These are phyloP conservation scores for Penicillium sp. DNA, from an alignment of 2,329 filamentous ascomycete genomes.

Conservation along the genomic window DNA sequence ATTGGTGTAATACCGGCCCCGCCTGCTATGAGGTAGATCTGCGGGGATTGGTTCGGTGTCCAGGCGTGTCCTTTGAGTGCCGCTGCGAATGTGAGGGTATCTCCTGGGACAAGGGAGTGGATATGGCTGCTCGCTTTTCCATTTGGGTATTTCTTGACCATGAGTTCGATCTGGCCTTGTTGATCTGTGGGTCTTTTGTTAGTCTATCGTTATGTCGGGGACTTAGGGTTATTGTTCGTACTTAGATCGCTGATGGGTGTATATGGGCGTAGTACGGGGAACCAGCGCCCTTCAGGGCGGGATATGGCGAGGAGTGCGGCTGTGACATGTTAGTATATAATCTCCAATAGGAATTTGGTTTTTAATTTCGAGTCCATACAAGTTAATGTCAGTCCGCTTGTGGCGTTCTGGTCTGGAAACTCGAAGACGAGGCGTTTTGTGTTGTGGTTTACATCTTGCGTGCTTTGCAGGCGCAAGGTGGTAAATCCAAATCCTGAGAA, in stretches of 20 bases:
- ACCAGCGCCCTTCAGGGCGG: slow-evolving; percentile 55
- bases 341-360: not conserved
- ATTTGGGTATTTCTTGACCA: slow-evolving; percentile 67
- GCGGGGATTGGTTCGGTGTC: slow-evolving; percentile 49
- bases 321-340: slow-evolving; percentile 19
- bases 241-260: slow-evolving; percentile 59
- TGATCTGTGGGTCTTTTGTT: slow-evolving; percentile 43
- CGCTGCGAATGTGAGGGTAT: slow-evolving; percentile 57
- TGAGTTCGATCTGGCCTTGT: slow-evolving; percentile 59
- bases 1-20: slow-evolving; percentile 71
- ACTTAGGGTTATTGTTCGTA: slow-evolving; percentile 27
- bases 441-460: slow-evolving; percentile 57
- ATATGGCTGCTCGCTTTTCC: slow-evolving; percentile 64
- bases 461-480: slow-evolving; percentile 51
- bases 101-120: slow-evolving; percentile 63
- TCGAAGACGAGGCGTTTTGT: slow-evolving; percentile 59
- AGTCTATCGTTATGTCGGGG: slow-evolving; percentile 1
- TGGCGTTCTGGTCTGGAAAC: slow-evolving; percentile 48
- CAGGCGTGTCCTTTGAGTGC: slow-evolving; percentile 56
- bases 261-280: slow-evolving; percentile 64
- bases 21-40: slow-evolving; percentile 66
- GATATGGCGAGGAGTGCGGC: slow-evolving; percentile 61
- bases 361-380: slow-evolving; percentile 33
- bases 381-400: slow-evolving; percentile 52
- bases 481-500: slow-evolving; percentile 37